Evolutionary conservation across 805 yeast genomes (phyloP).

Genomic region (Peterozyma toletana): DNA sequence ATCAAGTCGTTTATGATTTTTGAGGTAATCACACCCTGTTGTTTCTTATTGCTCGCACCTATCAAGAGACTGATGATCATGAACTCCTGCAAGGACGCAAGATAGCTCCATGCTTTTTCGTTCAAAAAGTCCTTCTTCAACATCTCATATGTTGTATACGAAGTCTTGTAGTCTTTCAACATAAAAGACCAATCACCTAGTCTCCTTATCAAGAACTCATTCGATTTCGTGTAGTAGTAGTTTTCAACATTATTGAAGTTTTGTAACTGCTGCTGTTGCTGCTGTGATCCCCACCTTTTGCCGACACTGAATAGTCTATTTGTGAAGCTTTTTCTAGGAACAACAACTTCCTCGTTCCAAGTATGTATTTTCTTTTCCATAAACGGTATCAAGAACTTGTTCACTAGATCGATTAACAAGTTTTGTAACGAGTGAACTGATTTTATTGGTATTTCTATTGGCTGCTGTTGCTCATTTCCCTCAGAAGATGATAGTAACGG

Average conservation of each 20-base stretch:
- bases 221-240: conserved; percentile 52
- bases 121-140: conserved; percentile 69
- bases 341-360: conserved; percentile 81
- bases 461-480: background rate
- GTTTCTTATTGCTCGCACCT: conserved; percentile 35
- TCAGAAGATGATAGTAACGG: conserved; percentile 19
- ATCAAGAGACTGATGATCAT: conserved; percentile 67
- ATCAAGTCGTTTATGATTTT: conserved; percentile 48
- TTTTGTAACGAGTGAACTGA: conserved; percentile 21
- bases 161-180: conserved; percentile 81
- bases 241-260: conserved; percentile 45
- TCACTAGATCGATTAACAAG: conserved; percentile 39
- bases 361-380: conserved; percentile 75
- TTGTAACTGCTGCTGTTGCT: conserved; percentile 14
- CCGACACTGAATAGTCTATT: conserved; percentile 67
- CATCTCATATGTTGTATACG: conserved; percentile 77
- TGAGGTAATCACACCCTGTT: conserved; percentile 25
- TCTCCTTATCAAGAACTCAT: conserved; percentile 71
- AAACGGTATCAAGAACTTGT: conserved; percentile 59
- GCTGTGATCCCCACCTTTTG: conserved; percentile 38
- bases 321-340: conserved; percentile 70
- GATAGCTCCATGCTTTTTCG: conserved; percentile 74
- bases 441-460: conserved; percentile 11
- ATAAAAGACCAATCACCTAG: conserved; percentile 91
- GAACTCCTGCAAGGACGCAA: conserved; percentile 87